phyloP scores from a whole-genome alignment of 305 asterid genomes.

The Solanum hybrid region DNA sequence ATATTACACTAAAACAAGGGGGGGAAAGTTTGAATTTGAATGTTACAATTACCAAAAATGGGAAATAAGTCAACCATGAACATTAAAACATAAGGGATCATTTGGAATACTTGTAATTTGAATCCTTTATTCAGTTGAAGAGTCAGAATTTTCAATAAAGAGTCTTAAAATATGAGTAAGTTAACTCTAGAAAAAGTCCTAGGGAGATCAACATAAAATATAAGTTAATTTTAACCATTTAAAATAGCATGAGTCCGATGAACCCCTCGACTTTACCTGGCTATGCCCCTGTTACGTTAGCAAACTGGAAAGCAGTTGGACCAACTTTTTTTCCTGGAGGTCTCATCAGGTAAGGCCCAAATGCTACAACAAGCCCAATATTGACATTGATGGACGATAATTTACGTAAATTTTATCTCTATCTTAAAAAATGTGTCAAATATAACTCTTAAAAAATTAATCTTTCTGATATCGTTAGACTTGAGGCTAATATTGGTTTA shows the following conservation, averaged over 20 bases:
- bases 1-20: background rate
- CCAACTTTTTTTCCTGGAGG: background rate
- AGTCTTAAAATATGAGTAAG: background rate
- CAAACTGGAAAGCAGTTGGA: background rate
- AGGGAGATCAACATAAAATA: background rate
- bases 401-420: background rate
- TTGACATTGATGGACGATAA: background rate
- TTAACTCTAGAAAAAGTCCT: background rate
- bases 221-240: background rate
- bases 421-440: background rate
- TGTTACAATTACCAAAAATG: background rate
- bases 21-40: background rate
- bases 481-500: background rate
- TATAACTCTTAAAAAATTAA: background rate
- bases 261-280: background rate
- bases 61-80: background rate
- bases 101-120: background rate
- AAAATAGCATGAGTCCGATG: background rate
- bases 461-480: background rate
- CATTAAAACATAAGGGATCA: background rate
- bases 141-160: background rate
- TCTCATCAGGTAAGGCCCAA: background rate
- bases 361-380: background rate
- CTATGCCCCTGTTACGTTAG: background rate
- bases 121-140: background rate